Conservation (phyloP, 768 basidiomycete genomes). For the Termitomyces sp. region DNA sequence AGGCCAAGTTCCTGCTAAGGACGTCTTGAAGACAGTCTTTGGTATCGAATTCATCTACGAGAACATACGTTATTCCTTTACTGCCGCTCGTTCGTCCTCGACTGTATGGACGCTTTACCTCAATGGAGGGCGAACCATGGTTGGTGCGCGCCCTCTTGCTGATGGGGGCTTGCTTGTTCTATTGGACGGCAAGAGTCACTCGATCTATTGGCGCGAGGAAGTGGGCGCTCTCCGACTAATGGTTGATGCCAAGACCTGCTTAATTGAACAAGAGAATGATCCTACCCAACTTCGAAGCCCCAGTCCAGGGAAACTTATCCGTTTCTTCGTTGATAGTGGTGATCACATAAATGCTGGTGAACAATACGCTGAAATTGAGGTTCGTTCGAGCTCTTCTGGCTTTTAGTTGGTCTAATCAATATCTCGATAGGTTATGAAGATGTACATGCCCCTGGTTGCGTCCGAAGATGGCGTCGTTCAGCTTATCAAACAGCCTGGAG, state of each 20-base stretch:
- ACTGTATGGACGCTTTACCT: constrained; percentile 93
- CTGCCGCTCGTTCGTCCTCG: constrained; percentile 84
- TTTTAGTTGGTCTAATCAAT: background rate
- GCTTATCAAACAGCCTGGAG: constrained; percentile 97
- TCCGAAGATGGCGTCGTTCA: constrained; percentile 93
- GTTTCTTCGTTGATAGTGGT: constrained; percentile 93
- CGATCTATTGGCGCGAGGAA: constrained; percentile 97
- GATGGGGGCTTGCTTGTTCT: constrained; percentile 93
- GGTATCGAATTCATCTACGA: constrained; percentile 98
- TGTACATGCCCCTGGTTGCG: constrained; percentile 98
- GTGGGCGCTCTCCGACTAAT: constrained; percentile 89
- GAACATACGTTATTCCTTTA: constrained; percentile 92
- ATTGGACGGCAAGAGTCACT: constrained; percentile 93
- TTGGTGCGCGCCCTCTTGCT: constrained; percentile 88
- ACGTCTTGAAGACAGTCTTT: constrained; percentile 95
- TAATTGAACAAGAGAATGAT: constrained; percentile 99
- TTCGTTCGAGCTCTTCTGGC: constrained; percentile 26
- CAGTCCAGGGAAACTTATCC: constrained; percentile 92
- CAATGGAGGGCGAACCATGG: constrained; percentile 90
- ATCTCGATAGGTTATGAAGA: constrained; percentile 82
- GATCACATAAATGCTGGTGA: constrained; percentile 97
- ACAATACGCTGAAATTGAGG: constrained; percentile 97
- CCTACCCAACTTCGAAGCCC: constrained; percentile 96
- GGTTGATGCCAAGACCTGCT: constrained; percentile 96
- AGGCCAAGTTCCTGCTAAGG: constrained; percentile 94